A percentile compares a stretch with the other conserved stretches of the same genome.
phyloP scores from a whole-genome alignment of 2,329 filamentous ascomycete species.

The Coniochaeta sp. region DNA sequence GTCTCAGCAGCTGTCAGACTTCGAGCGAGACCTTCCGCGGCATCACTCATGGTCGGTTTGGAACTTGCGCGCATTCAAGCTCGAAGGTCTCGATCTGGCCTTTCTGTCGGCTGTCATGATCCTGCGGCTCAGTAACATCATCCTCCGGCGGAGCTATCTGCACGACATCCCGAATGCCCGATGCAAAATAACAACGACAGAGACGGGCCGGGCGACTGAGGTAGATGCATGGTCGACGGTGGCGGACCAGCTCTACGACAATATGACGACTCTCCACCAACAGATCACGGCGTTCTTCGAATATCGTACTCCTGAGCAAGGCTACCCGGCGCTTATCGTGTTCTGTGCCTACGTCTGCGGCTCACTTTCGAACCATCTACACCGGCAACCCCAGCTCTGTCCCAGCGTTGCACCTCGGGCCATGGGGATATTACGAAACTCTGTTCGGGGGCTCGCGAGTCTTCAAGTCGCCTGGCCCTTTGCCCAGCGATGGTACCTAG shows the following conservation, averaged over 20 bases:
- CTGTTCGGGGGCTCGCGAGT: slow-evolving; percentile 16
- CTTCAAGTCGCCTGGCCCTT: slow-evolving; percentile 19
- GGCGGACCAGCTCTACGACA: slow-evolving; percentile 22
- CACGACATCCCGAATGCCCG: slow-evolving; percentile 18
- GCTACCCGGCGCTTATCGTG: slow-evolving; percentile 27
- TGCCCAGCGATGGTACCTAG: not conserved
- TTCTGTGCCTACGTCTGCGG: slow-evolving; percentile 33
- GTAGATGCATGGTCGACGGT: slow-evolving; percentile 2
- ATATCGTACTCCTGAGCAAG: slow-evolving; percentile 1
- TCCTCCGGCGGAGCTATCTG: slow-evolving; percentile 25
- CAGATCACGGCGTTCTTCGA: slow-evolving; percentile 17
- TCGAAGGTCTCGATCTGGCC: slow-evolving; percentile 25
- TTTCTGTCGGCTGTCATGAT: slow-evolving; percentile 28
- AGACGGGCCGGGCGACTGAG: slow-evolving; percentile 5
- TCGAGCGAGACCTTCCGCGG: slow-evolving; percentile 22
- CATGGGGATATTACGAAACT: slow-evolving; percentile 18
- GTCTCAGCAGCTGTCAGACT: slow-evolving; percentile 14
- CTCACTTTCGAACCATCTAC: slow-evolving; percentile 24
- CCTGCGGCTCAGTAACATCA: slow-evolving; percentile 27
- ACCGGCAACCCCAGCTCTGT: slow-evolving; percentile 21
- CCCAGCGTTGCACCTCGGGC: slow-evolving; percentile 15
- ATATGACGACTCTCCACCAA: slow-evolving; percentile 26
- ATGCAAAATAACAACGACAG: slow-evolving; percentile 6
- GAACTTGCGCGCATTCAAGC: slow-evolving; percentile 28
- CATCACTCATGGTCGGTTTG: slow-evolving; percentile 26